A percentile compares a stretch with the other conserved stretches of the same genome.
These are phyloP conservation scores for Saccharomyces hybrid DNA, from an alignment of 1,139 yeast genomes.

Conservation along the genomic window DNA sequence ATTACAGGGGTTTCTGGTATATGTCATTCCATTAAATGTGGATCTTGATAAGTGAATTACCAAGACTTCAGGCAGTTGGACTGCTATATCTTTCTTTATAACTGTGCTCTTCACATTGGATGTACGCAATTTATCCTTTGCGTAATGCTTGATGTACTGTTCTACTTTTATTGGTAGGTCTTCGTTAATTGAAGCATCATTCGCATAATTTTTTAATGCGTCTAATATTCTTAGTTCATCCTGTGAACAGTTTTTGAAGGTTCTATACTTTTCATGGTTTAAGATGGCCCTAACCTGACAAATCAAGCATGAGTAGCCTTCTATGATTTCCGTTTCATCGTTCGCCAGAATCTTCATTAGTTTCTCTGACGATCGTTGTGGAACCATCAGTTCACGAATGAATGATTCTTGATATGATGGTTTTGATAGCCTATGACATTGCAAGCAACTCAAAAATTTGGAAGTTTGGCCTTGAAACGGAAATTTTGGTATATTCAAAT, in stretches of 20 bases:
- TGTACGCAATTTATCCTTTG: constrained; percentile 39
- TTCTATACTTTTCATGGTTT: constrained; percentile 20
- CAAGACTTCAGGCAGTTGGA: constrained; percentile 61
- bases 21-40: constrained; percentile 59
- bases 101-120: constrained; percentile 54
- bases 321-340: constrained; percentile 63
- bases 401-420: constrained; percentile 56
- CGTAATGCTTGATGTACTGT: constrained; percentile 41
- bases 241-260: constrained; percentile 6
- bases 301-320: constrained; percentile 69
- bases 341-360: constrained; percentile 49
- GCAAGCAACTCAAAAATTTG: constrained; percentile 60
- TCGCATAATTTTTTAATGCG: constrained; percentile 32
- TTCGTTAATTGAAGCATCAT: constrained; percentile 50
- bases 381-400: constrained; percentile 69
- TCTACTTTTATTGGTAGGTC: constrained; percentile 44
- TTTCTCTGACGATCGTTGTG: constrained; percentile 45
- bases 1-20: constrained; percentile 68
- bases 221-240: constrained; percentile 19
- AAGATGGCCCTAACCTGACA: constrained; percentile 54
- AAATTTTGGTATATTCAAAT: constrained; percentile 43
- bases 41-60: constrained; percentile 80
- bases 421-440: constrained; percentile 57
- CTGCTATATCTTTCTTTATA: constrained; percentile 52
- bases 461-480: constrained; percentile 67